Evolutionary conservation across 1,284 basidiomycete species (phyloP).

Genomic region (Amylostereum areolatum): DNA sequence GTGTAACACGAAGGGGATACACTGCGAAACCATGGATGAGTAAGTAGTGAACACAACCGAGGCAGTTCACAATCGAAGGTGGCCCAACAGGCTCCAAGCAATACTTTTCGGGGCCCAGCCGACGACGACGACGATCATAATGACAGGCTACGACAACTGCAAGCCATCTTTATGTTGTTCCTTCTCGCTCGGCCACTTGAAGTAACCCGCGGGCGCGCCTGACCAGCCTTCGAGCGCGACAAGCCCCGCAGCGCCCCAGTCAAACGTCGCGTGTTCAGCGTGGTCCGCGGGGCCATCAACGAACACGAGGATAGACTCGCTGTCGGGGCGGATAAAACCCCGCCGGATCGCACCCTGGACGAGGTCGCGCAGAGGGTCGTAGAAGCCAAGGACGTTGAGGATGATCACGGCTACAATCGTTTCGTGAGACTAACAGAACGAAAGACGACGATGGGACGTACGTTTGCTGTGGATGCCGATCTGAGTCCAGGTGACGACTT

Average conservation of each 20-base stretch:
- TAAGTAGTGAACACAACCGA: no score
- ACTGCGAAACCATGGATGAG: no score
- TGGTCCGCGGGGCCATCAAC: slow-evolving; percentile 63
- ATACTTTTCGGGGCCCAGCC: no score
- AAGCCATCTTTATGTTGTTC: no score
- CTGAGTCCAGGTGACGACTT: slow-evolving; percentile 90
- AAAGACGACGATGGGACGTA: slow-evolving; percentile 27
- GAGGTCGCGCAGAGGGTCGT: slow-evolving; percentile 69
- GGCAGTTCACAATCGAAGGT: no score
- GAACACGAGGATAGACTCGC: slow-evolving; percentile 58
- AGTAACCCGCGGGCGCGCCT: slow-evolving; percentile 15
- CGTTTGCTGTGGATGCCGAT: slow-evolving; percentile 86
- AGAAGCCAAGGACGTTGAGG: slow-evolving; percentile 79
- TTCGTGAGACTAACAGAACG: not conserved
- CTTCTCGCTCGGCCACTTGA: no score
- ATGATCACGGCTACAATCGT: slow-evolving; percentile 77
- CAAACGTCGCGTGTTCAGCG: slow-evolving; percentile 50
- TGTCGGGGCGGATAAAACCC: slow-evolving; percentile 70
- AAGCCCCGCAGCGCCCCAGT: slow-evolving; percentile 78
- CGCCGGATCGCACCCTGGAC: slow-evolving; percentile 61
- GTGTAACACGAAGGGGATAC: no score
- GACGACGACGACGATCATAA: no score
- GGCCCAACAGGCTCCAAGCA: no score
- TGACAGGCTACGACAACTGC: no score
- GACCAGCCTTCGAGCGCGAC: slow-evolving; percentile 64